These are phyloP conservation scores for Fistulifera pelliculosa DNA, from an alignment of 108 stramenopile species.

Conservation along the genomic window DNA sequence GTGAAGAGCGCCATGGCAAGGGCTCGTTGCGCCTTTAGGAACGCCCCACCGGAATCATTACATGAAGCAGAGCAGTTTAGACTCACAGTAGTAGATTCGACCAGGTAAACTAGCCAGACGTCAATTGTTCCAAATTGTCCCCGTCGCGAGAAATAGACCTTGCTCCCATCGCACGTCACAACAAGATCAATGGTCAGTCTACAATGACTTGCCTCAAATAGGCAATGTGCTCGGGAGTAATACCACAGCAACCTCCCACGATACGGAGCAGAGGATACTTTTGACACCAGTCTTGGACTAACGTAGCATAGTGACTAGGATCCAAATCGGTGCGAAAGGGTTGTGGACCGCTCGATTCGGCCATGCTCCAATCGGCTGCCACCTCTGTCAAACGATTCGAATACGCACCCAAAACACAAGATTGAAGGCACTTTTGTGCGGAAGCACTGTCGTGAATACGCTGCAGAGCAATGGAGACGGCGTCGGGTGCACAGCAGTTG, in stretches of 20 bases:
- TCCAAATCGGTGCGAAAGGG: constrained; percentile 64
- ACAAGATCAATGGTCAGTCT: too few relatives aligned
- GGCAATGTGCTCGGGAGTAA: constrained; percentile 65
- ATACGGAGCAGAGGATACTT: constrained; percentile 26
- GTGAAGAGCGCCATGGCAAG: too few relatives aligned
- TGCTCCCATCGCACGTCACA: too few relatives aligned
- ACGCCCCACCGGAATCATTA: too few relatives aligned
- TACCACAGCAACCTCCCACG: constrained; percentile 86
- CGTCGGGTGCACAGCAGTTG: constrained; percentile 78
- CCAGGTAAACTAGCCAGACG: too few relatives aligned
- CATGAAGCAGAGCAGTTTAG: too few relatives aligned
- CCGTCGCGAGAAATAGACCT: too few relatives aligned
- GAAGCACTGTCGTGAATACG: constrained; percentile 21
- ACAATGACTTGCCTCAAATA: too few relatives aligned
- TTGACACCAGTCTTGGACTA: constrained; percentile 51
- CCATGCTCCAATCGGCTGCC: constrained; percentile 62
- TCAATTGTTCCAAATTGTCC: too few relatives aligned
- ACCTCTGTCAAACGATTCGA: constrained; percentile 74
- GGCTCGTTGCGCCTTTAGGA: too few relatives aligned
- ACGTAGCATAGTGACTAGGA: constrained; percentile 47
- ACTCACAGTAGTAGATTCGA: too few relatives aligned
- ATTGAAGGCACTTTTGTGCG: too few relatives aligned
- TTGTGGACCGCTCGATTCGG: constrained; percentile 57
- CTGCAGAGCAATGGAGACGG: constrained; percentile 53
- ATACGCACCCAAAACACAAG: constrained; percentile 61